Conservation (phyloP, 2,329 filamentous ascomycete genomes). For the Fusarium hainanense region DNA sequence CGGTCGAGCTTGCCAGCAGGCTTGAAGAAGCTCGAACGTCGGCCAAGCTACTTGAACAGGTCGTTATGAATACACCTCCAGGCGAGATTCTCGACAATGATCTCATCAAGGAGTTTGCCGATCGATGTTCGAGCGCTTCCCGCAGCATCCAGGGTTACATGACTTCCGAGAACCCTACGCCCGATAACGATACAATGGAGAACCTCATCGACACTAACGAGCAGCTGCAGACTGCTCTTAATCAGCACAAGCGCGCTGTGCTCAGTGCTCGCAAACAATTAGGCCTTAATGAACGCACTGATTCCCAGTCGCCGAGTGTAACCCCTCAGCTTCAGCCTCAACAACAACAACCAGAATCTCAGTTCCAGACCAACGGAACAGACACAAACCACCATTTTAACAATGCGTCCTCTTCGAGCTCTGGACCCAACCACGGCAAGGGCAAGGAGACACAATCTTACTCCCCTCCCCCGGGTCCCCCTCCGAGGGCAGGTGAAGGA, state of each 20-base stretch:
- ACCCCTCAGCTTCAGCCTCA: conserved; percentile 38
- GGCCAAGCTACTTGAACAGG: conserved; percentile 90
- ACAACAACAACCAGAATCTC: conserved; percentile 14
- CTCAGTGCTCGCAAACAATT: conserved; percentile 69
- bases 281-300: conserved; percentile 51
- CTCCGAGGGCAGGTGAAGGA: conserved; percentile 44
- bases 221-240: conserved; percentile 83
- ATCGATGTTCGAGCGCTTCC: conserved; percentile 84
- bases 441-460: conserved; percentile 51
- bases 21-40: conserved; percentile 92
- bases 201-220: conserved; percentile 95
- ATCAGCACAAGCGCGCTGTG: conserved; percentile 84
- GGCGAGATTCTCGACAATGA: conserved; percentile 83
- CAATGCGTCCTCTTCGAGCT: conserved; percentile 29
- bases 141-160: conserved; percentile 89
- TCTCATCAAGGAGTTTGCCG: conserved; percentile 90
- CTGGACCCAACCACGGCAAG: conserved; percentile 42
- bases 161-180: conserved; percentile 77
- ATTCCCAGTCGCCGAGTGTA: conserved; percentile 45
- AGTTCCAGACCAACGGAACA: conserved; percentile 42
- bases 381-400: conserved; percentile 44
- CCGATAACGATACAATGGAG: conserved; percentile 94
- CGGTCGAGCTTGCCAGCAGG: conserved; percentile 81
- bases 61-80: conserved; percentile 85
- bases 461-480: conserved; percentile 41